These are phyloP conservation scores for Aquilaria yunnanensis DNA, from an alignment of 345 rosid genomes.

Conservation along the genomic window DNA sequence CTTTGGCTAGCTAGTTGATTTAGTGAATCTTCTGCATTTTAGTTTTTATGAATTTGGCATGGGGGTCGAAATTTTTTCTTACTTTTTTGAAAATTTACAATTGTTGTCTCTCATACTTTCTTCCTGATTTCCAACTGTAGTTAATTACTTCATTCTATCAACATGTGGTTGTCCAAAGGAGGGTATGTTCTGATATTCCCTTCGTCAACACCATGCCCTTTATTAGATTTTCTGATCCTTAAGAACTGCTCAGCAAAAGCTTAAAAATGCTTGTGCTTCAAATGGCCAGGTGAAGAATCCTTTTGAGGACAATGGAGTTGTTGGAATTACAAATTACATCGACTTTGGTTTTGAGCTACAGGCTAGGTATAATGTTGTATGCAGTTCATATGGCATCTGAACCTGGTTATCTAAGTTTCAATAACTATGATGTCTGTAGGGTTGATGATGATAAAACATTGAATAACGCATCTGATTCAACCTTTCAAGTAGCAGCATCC, in stretches of 20 bases:
- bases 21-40: too few relatives aligned
- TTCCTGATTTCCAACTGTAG: slow-evolving; percentile 37
- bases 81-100: too few relatives aligned
- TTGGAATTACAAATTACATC: slow-evolving; percentile 92
- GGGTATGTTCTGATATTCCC: slow-evolving; percentile 44
- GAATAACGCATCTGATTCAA: slow-evolving; percentile 43
- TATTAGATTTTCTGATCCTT: too few relatives aligned
- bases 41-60: too few relatives aligned
- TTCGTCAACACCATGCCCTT: background rate
- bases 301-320: slow-evolving; percentile 61
- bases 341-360: slow-evolving; percentile 88
- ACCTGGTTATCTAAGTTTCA: slow-evolving; percentile 13
- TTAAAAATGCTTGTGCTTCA: slow-evolving; percentile 9
- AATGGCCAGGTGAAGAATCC: slow-evolving; percentile 80
- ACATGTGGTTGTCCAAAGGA: slow-evolving; percentile 85
- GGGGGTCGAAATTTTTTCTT: too few relatives aligned
- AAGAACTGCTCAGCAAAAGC: background rate
- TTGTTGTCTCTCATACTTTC: background rate
- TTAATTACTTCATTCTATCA: slow-evolving; percentile 87
- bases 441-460: slow-evolving; percentile 44
- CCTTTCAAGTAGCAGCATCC: slow-evolving; percentile 85
- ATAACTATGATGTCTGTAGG: slow-evolving; percentile 26
- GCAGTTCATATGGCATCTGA: background rate
- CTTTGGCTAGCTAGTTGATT: too few relatives aligned
- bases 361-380: slow-evolving; percentile 47